Percentiles rank a stretch among this genome's conserved stretches.
phyloP scores from a whole-genome alignment of 2,329 filamentous ascomycete genomes.

The Pseudogymnoascus sp. region DNA sequence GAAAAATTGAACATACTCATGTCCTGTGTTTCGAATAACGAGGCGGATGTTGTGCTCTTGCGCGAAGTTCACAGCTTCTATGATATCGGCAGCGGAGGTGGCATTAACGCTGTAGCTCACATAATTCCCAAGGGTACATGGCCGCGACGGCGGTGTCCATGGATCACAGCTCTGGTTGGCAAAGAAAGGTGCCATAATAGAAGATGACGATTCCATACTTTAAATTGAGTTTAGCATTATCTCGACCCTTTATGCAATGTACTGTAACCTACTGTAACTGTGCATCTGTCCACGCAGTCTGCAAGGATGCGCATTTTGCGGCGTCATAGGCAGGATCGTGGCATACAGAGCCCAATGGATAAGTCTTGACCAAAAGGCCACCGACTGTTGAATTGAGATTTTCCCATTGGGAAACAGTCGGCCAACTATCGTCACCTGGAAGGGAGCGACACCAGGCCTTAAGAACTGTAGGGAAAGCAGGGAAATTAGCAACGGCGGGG shows the following conservation, averaged over 20 bases:
- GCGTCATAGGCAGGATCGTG: constrained; percentile 20
- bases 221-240: not conserved
- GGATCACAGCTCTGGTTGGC: constrained; percentile 29
- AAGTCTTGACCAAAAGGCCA: constrained; percentile 15
- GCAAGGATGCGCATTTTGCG: constrained; percentile 15
- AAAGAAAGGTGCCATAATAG: constrained; percentile 35
- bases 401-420: constrained; percentile 12
- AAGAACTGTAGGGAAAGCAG: not conserved
- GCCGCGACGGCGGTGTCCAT: constrained; percentile 28
- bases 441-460: constrained; percentile 8
- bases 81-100: constrained; percentile 18
- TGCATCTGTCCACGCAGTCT: constrained; percentile 11
- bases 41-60: constrained; percentile 32
- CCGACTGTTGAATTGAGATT: constrained; percentile 15
- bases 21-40: constrained; percentile 47
- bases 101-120: constrained; percentile 26
- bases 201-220: constrained; percentile 32
- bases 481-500: not conserved
- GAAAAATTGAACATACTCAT: constrained; percentile 33
- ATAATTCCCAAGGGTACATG: constrained; percentile 32
- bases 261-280: constrained; percentile 12
- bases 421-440: constrained; percentile 18
- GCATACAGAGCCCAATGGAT: constrained; percentile 17
- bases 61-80: constrained; percentile 31
- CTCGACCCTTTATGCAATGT: constrained; percentile 8